A percentile compares a stretch with the other conserved stretches of the same genome.
Evolutionary conservation across 495 filamentous ascomycete species (phyloP).

Genomic region (Xylaria curta): DNA sequence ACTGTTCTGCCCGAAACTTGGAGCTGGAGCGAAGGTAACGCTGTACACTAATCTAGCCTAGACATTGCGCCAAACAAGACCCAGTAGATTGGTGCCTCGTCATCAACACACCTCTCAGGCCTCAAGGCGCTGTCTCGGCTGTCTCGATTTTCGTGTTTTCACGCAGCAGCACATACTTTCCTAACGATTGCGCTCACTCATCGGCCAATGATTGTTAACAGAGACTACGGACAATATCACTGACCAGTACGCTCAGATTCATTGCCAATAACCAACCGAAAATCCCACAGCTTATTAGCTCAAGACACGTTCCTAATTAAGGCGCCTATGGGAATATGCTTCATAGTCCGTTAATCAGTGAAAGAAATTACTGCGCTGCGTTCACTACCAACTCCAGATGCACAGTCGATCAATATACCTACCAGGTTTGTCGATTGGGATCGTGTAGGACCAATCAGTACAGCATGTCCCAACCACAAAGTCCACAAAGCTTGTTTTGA

Average conservation of each 20-base stretch:
- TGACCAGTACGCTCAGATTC: neutral
- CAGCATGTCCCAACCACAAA: constrained; percentile 3
- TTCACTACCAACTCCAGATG: constrained; percentile 9
- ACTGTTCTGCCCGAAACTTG: constrained; percentile 1
- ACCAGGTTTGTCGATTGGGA: constrained; percentile 4
- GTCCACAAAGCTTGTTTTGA: neutral
- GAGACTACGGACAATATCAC: no score
- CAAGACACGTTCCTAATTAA: neutral
- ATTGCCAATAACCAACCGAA: neutral
- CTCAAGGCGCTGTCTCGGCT: neutral
- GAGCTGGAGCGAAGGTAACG: neutral
- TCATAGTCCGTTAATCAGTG: neutral
- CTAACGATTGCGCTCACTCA: neutral
- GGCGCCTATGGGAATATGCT: neutral
- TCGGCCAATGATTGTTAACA: no score
- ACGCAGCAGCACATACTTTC: neutral
- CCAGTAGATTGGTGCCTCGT: constrained; percentile 20
- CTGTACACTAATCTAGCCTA: constrained; percentile 6
- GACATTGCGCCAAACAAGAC: neutral
- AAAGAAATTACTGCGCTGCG: neutral
- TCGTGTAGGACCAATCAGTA: constrained; percentile 15
- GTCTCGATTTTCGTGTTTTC: constrained; percentile 10
- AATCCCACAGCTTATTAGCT: neutral
- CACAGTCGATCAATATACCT: constrained; percentile 18
- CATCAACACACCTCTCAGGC: constrained; percentile 15